These are phyloP conservation scores for Basipetospora chlamydospora DNA, from an alignment of 2,329 filamentous ascomycete genomes.

Conservation along the genomic window DNA sequence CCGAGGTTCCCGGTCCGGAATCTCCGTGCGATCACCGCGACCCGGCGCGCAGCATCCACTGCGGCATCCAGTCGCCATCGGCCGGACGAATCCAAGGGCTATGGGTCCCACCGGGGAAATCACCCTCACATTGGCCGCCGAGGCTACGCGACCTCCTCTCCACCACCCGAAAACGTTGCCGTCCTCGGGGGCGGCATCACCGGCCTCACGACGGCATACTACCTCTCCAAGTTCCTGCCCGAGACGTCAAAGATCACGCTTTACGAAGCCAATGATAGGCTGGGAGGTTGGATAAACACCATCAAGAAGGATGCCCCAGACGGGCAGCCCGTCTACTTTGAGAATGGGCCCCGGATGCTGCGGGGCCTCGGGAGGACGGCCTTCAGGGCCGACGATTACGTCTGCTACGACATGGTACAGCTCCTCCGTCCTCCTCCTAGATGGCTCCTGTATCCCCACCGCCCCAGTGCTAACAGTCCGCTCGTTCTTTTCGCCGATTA, in stretches of 20 bases:
- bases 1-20: neutral
- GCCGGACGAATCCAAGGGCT: no score
- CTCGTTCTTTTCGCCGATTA: no score
- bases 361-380: conserved; percentile 30
- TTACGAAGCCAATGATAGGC: conserved; percentile 54
- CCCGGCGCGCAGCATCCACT: neutral
- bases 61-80: no score
- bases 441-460: no score
- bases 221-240: conserved; percentile 54
- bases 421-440: neutral
- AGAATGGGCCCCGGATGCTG: conserved; percentile 70
- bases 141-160: neutral
- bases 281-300: conserved; percentile 78
- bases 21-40: neutral
- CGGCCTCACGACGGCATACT: conserved; percentile 65
- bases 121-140: neutral
- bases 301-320: conserved; percentile 7
- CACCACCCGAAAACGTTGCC: conserved; percentile 32
- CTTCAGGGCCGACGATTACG: conserved; percentile 41
- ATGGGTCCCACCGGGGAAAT: neutral
- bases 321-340: conserved; percentile 38
- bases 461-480: no score
- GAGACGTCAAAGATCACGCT: conserved; percentile 55
- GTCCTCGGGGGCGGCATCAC: conserved; percentile 74
- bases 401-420: conserved; percentile 57